Evolutionary conservation across 2,329 filamentous ascomycete species (phyloP).

Genomic region (Phaeophleospora eucalypticola): DNA sequence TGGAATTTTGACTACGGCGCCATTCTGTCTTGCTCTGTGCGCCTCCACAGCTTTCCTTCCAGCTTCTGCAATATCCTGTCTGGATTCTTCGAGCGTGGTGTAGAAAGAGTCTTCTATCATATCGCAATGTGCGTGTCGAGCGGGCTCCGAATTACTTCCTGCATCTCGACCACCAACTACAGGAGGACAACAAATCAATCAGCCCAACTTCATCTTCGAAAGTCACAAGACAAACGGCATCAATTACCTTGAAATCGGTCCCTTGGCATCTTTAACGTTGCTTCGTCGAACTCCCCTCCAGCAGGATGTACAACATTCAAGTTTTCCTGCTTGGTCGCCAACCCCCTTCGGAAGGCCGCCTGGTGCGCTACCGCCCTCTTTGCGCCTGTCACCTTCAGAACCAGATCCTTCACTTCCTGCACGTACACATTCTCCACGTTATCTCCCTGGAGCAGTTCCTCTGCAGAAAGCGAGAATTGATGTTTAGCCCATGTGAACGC

Average conservation of each 20-base stretch:
- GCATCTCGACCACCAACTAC: slow-evolving; percentile 14
- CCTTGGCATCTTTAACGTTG: slow-evolving; percentile 9
- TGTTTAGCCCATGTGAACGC: slow-evolving; percentile 16
- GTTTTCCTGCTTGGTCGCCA: slow-evolving; percentile 10
- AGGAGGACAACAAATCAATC: too few species aligned
- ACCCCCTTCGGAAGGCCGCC: slow-evolving; percentile 10
- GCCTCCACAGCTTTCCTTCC: slow-evolving; percentile 12
- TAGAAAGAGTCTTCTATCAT: slow-evolving; percentile 11
- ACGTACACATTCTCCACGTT: slow-evolving; percentile 15
- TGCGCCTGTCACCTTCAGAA: slow-evolving; percentile 17
- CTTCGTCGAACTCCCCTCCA: slow-evolving; percentile 11
- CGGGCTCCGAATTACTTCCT: slow-evolving; percentile 9
- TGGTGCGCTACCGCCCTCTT: slow-evolving; percentile 12
- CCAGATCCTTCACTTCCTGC: slow-evolving; percentile 12
- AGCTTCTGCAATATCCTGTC: slow-evolving; percentile 12
- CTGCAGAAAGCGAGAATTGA: slow-evolving; percentile 5
- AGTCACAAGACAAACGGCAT: background rate
- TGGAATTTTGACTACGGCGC: slow-evolving; percentile 15
- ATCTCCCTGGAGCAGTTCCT: slow-evolving; percentile 12
- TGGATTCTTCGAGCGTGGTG: slow-evolving; percentile 3
- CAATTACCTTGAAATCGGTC: too few species aligned
- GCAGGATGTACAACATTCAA: slow-evolving; percentile 5
- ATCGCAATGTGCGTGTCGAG: slow-evolving; percentile 18
- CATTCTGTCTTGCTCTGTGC: slow-evolving; percentile 9
- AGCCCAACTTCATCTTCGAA: too few species aligned